Evolutionary conservation across 1,284 basidiomycete genomes (phyloP).

Genomic region (Malassezia equina): DNA sequence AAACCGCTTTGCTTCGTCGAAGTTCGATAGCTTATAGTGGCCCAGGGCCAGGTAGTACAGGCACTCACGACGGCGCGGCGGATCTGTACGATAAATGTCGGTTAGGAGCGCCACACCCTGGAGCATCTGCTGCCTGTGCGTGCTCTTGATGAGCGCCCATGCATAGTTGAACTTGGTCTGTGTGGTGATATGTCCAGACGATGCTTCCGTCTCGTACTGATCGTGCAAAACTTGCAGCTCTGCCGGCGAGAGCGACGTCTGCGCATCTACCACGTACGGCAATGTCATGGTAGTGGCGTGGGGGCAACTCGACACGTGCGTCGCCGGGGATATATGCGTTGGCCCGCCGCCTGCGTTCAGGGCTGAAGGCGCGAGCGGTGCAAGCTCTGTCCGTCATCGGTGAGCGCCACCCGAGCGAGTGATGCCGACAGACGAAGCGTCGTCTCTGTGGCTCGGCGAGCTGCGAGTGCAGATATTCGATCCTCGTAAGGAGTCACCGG

Average conservation of each 20-base stretch:
- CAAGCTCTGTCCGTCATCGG: not conserved
- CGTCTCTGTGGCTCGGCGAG: constrained; percentile 32
- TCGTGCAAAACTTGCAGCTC: constrained; percentile 75
- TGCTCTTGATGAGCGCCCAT: constrained; percentile 56
- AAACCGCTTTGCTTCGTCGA: constrained; percentile 81
- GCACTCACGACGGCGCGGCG: constrained; percentile 80
- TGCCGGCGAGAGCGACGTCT: constrained; percentile 74
- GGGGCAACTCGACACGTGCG: not conserved
- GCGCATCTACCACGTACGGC: constrained; percentile 92
- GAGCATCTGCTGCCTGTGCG: constrained; percentile 52
- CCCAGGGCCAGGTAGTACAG: constrained; percentile 93
- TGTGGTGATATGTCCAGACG: constrained; percentile 69
- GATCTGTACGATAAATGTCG: constrained; percentile 86
- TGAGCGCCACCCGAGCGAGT: not conserved
- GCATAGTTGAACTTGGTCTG: constrained; percentile 99
- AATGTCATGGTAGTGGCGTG: constrained; percentile 48
- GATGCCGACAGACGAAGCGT: not conserved
- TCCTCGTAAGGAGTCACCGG: constrained; percentile 67
- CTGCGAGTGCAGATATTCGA: constrained; percentile 66
- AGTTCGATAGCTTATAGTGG: constrained; percentile 94
- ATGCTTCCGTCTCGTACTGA: constrained; percentile 79
- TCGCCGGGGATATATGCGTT: not conserved
- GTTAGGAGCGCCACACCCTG: constrained; percentile 77
- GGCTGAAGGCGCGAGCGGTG: not conserved
- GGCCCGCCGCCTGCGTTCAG: not conserved